A percentile compares a stretch with the other conserved stretches of the same genome.
phyloP scores from a whole-genome alignment of 108 stramenopile species.

The Phaeodactylum tricornutum region DNA sequence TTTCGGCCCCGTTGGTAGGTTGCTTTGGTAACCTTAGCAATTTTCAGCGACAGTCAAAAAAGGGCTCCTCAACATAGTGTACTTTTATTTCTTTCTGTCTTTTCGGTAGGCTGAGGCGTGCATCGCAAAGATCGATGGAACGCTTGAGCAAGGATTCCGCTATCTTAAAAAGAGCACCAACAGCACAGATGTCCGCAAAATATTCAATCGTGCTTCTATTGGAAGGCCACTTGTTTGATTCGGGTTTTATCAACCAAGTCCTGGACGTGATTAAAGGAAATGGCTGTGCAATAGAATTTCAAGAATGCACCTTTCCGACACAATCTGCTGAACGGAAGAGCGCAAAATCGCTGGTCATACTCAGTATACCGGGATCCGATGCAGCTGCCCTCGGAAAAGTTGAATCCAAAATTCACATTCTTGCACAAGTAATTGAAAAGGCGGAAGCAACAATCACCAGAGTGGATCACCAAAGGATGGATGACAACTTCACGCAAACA shows the following conservation, averaged over 20 bases:
- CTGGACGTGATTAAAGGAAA: constrained; percentile 59
- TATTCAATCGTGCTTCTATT: constrained; percentile 16
- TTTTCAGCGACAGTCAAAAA: too few species aligned
- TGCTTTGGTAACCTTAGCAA: neutral
- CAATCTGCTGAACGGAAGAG: neutral
- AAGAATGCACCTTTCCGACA: constrained; percentile 36
- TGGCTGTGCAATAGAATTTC: constrained; percentile 49
- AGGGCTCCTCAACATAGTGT: too few species aligned
- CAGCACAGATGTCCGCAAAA: neutral
- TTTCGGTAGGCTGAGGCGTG: constrained; percentile 8
- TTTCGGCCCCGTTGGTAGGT: neutral
- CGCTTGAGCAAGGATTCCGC: constrained; percentile 3
- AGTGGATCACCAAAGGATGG: constrained; percentile 20
- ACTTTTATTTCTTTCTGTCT: too few species aligned
- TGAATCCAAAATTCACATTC: constrained; percentile 28
- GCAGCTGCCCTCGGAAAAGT: constrained; percentile 24
- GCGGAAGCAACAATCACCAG: constrained; percentile 46
- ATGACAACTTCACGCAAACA: neutral
- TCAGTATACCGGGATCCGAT: constrained; percentile 27
- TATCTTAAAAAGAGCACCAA: constrained; percentile 7
- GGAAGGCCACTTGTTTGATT: constrained; percentile 58
- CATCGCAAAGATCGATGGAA: constrained; percentile 12
- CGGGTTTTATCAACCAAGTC: constrained; percentile 75
- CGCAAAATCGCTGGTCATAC: constrained; percentile 25
- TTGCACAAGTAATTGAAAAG: constrained; percentile 30